phyloP scores from a whole-genome alignment of 1,284 basidiomycete genomes.

The Boletellus deceptivus region DNA sequence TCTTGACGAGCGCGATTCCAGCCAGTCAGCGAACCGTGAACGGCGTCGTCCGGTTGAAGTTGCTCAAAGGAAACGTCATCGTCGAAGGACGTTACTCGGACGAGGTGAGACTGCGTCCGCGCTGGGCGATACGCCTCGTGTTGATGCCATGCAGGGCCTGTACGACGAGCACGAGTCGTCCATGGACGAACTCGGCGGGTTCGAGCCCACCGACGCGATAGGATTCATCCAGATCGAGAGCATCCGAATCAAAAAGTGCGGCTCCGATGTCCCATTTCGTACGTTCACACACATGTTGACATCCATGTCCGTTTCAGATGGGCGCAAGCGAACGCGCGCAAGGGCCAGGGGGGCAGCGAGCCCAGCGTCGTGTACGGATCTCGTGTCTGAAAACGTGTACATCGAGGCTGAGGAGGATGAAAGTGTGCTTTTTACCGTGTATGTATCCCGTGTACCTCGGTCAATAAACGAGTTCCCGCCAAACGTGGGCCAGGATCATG shows the following conservation, averaged over 20 bases:
- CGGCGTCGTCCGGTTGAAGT: constrained; percentile 84
- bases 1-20: constrained; percentile 85
- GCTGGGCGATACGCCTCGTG: no score
- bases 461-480: no score
- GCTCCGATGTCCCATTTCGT: constrained; percentile 7
- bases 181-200: constrained; percentile 99
- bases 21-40: constrained; percentile 96
- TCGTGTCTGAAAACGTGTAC: constrained; percentile 16
- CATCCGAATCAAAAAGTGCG: constrained; percentile 93
- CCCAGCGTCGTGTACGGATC: constrained; percentile 44
- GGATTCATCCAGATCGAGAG: constrained; percentile 96
- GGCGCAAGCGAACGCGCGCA: constrained; percentile 82
- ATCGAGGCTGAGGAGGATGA: background rate
- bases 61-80: constrained; percentile 97
- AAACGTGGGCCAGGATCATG: background rate
- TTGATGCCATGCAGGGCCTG: constrained; percentile 55
- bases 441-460: background rate
- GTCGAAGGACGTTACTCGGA: constrained; percentile 90
- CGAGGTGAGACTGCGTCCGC: constrained; percentile 51
- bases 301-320: constrained; percentile 46
- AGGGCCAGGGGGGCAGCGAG: constrained; percentile 74
- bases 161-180: constrained; percentile 98
- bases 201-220: constrained; percentile 88
- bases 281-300: background rate
- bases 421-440: background rate